Evolutionary conservation across 129 eudicot species (phyloP).

Genomic region (Lactuca sativa): DNA sequence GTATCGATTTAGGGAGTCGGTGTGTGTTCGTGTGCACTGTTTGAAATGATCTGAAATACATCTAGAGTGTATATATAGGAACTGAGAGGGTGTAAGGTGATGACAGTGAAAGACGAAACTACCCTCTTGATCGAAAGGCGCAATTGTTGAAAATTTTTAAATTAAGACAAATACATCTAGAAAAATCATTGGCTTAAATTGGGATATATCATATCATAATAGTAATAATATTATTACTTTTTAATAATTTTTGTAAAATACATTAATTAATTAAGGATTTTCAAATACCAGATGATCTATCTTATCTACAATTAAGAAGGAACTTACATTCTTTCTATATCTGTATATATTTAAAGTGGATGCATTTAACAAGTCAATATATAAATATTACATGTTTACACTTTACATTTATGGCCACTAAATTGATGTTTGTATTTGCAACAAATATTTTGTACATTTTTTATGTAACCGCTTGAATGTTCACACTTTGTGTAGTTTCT

Average conservation of each 20-base stretch:
- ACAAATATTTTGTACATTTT: not conserved
- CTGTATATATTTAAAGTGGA: not conserved
- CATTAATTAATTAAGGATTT: not conserved
- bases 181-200: not conserved
- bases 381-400: not conserved
- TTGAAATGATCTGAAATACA: constrained; percentile 1
- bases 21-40: not conserved
- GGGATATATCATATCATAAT: not conserved
- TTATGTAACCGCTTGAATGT: not conserved
- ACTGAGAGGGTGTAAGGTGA: not conserved
- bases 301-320: not conserved
- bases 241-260: not conserved
- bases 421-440: not conserved
- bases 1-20: not conserved
- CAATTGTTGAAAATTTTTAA: not conserved
- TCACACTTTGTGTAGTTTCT: not conserved
- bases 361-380: not conserved
- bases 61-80: not conserved
- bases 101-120: constrained; percentile 18
- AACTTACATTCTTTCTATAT: not conserved
- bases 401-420: not conserved
- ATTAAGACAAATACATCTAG: not conserved
- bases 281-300: not conserved
- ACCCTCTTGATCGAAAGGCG: constrained; percentile 11
- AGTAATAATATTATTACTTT: not conserved